Evolutionary conservation across 2,329 filamentous ascomycete genomes (phyloP).

Genomic region (Sporothrix mexicana): DNA sequence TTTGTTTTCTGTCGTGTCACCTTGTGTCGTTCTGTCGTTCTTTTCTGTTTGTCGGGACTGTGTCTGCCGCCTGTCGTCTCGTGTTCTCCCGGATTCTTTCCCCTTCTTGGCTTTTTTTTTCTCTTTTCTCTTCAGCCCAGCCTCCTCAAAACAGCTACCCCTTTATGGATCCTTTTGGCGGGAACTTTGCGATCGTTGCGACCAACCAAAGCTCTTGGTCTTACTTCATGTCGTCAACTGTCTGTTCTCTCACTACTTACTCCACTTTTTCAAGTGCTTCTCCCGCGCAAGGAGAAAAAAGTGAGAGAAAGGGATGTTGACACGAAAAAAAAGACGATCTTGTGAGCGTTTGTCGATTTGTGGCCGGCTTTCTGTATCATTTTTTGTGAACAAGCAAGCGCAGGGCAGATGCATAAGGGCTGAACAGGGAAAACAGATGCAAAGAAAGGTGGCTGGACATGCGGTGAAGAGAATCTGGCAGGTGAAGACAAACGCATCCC

Average conservation of each 20-base stretch:
- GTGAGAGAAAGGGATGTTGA: neutral
- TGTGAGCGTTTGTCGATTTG: neutral
- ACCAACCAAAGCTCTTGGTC: constrained; percentile 8
- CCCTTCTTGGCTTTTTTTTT: neutral
- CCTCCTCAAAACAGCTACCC: constrained; percentile 1
- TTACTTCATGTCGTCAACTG: constrained; percentile 1
- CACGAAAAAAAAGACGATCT: neutral
- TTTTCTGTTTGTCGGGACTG: neutral
- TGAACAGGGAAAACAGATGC: neutral
- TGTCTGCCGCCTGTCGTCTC: neutral
- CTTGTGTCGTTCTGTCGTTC: neutral
- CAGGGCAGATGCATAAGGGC: neutral
- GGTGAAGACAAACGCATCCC: neutral
- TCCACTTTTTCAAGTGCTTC: constrained; percentile 11
- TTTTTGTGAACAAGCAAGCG: neutral
- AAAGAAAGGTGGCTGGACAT: neutral
- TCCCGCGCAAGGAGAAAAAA: constrained; percentile 10
- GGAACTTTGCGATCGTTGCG: neutral
- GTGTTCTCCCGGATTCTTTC: neutral
- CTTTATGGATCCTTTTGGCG: neutral
- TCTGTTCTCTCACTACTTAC: neutral
- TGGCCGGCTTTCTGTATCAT: neutral
- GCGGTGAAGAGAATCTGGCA: neutral
- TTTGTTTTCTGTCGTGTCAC: neutral
- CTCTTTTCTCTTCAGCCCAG: neutral